These are phyloP conservation scores for Solanum clarkiae DNA, from an alignment of 257 asterid species.

Conservation along the genomic window DNA sequence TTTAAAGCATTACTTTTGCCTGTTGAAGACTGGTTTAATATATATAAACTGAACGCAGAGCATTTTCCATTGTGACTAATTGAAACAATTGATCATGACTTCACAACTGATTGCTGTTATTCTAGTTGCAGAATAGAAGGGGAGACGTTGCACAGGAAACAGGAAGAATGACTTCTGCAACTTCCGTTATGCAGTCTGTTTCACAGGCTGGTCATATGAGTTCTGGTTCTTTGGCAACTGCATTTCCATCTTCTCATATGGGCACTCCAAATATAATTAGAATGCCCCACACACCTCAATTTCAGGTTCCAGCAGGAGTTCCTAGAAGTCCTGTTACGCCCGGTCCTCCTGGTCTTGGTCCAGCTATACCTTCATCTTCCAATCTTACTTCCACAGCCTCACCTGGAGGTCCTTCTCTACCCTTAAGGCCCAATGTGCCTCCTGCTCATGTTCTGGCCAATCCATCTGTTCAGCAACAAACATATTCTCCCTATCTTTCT, in stretches of 20 bases:
- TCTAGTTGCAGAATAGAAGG: constrained; percentile 34
- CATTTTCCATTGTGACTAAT: background rate
- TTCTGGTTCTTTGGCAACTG: constrained; percentile 25
- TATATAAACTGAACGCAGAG: background rate
- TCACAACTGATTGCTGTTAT: constrained; percentile 4
- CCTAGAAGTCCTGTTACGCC: constrained; percentile 39
- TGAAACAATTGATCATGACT: background rate
- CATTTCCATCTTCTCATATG: constrained; percentile 28
- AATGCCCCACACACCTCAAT: constrained; percentile 42
- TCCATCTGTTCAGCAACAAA: constrained; percentile 46
- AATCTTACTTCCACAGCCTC: constrained; percentile 21
- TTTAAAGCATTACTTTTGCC: background rate
- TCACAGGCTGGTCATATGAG: constrained; percentile 36
- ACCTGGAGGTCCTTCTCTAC: constrained; percentile 28
- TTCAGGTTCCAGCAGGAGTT: constrained; percentile 43
- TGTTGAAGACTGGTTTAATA: background rate
- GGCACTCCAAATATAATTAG: constrained; percentile 19
- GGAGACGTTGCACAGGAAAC: constrained; percentile 32
- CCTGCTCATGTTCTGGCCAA: constrained; percentile 28
- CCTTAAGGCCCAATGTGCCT: constrained; percentile 28
- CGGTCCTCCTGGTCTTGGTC: constrained; percentile 54
- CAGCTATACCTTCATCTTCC: constrained; percentile 32
- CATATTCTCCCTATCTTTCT: constrained; percentile 39
- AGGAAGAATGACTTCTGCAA: constrained; percentile 31
- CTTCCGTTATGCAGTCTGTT: constrained; percentile 28